phyloP scores from a whole-genome alignment of 2,329 filamentous ascomycete species.

The Capronia coronata region DNA sequence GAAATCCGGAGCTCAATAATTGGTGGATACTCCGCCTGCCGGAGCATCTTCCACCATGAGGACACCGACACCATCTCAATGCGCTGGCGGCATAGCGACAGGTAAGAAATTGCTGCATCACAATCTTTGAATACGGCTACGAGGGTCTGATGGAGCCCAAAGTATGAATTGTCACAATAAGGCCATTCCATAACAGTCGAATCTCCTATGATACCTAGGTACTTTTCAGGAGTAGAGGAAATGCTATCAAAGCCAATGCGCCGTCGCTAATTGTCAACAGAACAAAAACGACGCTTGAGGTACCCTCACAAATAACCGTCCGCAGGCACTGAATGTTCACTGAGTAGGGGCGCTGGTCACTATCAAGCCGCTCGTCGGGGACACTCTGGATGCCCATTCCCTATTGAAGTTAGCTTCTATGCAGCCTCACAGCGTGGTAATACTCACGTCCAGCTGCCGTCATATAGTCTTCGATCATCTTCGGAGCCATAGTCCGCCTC shows the following conservation, averaged over 20 bases:
- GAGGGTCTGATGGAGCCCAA: no score
- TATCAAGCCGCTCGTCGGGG: constrained; percentile 42
- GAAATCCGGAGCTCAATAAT: not conserved
- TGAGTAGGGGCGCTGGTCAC: constrained; percentile 4
- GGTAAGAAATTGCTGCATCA: no score
- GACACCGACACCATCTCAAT: no score
- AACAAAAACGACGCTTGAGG: not conserved
- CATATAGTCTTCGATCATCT: constrained; percentile 70
- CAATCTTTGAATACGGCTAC: no score
- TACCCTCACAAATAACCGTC: not conserved
- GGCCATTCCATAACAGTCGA: not conserved
- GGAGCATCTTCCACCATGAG: not conserved
- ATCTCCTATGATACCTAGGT: not conserved
- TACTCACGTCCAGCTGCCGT: constrained; percentile 95
- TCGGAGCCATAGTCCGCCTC: constrained; percentile 67
- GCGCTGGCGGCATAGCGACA: no score
- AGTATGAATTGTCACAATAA: not conserved
- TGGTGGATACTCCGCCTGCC: not conserved
- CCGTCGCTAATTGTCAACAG: not conserved
- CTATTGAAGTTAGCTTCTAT: constrained; percentile 26
- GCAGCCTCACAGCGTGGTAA: not conserved
- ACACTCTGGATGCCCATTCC: constrained; percentile 48
- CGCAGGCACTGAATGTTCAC: not conserved
- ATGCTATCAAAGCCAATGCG: not conserved
- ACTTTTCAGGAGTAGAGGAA: not conserved